Conservation (phyloP, 345 rosid species). For the Boechera divaricarpa region DNA sequence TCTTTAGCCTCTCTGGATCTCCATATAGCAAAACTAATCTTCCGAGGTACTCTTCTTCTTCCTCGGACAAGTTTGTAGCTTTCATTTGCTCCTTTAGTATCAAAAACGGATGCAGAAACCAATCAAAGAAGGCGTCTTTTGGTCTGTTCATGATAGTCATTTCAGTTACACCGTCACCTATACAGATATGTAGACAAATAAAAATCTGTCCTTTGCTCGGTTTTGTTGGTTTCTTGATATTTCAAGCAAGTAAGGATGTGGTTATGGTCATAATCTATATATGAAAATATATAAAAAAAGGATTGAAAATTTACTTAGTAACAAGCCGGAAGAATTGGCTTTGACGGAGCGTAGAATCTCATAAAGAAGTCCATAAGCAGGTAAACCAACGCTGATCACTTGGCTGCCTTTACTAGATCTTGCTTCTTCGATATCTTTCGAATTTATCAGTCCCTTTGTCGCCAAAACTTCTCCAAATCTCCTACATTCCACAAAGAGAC, state of each 20-base stretch:
- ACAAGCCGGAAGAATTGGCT: slow-evolving; percentile 66
- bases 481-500: slow-evolving; percentile 66
- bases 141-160: slow-evolving; percentile 79
- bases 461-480: slow-evolving; percentile 65
- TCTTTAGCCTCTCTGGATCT: slow-evolving; percentile 65
- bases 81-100: slow-evolving; percentile 86
- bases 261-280: not conserved
- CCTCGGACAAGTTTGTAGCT: slow-evolving; percentile 74
- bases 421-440: slow-evolving; percentile 78
- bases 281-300: not conserved
- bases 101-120: slow-evolving; percentile 90
- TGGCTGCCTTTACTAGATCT: slow-evolving; percentile 61
- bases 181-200: slow-evolving; percentile 26
- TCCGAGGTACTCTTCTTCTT: slow-evolving; percentile 83
- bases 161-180: slow-evolving; percentile 67
- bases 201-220: not conserved
- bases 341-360: slow-evolving; percentile 65
- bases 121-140: slow-evolving; percentile 82
- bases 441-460: slow-evolving; percentile 73
- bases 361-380: slow-evolving; percentile 76
- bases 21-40: slow-evolving; percentile 72
- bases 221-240: slow-evolving; percentile 16
- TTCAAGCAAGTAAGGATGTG: not conserved
- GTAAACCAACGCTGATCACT: slow-evolving; percentile 85
- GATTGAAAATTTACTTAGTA: slow-evolving; percentile 59